Evolutionary conservation across 148 eudicot species (phyloP).

Genomic region (Drosera capensis): DNA sequence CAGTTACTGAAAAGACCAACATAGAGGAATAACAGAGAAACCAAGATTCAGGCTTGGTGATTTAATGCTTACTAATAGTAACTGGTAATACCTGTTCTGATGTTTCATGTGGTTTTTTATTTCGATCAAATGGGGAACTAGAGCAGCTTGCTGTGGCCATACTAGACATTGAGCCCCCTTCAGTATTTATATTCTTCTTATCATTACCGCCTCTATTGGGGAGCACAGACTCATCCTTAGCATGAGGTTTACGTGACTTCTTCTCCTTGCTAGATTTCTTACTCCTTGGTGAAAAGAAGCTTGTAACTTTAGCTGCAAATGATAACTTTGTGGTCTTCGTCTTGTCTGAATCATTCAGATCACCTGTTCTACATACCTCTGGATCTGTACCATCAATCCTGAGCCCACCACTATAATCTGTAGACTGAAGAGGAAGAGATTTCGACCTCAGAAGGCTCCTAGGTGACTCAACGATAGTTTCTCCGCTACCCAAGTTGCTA

Average conservation of each 20-base stretch:
- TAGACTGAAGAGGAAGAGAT: constrained; percentile 66
- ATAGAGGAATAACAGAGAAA: too few relatives aligned
- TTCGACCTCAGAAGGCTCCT: constrained; percentile 67
- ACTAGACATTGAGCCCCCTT: constrained; percentile 19
- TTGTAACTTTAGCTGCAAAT: constrained; percentile 60
- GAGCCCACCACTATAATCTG: constrained; percentile 20
- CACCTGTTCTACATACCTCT: constrained; percentile 15
- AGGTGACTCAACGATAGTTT: constrained; percentile 26
- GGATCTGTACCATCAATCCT: constrained; percentile 25
- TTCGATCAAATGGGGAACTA: constrained; percentile 7
- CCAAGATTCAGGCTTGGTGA: too few relatives aligned
- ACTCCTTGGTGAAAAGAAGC: constrained; percentile 68
- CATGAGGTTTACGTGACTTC: constrained; percentile 21
- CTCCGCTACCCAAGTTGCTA: constrained; percentile 19
- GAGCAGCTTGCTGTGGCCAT: constrained; percentile 10
- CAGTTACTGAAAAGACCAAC: too few relatives aligned
- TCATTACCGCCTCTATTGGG: constrained; percentile 13
- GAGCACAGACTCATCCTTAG: constrained; percentile 15
- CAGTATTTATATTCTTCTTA: constrained; percentile 9
- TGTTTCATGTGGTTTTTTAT: constrained; percentile 14
- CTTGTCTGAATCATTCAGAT: constrained; percentile 31
- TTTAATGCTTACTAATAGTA: neutral
- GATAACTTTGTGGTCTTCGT: constrained; percentile 40
- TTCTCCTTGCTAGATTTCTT: constrained; percentile 43
- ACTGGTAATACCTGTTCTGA: constrained; percentile 40